phyloP scores from a whole-genome alignment of 306 rosid genomes.

The Datisca glomerata region DNA sequence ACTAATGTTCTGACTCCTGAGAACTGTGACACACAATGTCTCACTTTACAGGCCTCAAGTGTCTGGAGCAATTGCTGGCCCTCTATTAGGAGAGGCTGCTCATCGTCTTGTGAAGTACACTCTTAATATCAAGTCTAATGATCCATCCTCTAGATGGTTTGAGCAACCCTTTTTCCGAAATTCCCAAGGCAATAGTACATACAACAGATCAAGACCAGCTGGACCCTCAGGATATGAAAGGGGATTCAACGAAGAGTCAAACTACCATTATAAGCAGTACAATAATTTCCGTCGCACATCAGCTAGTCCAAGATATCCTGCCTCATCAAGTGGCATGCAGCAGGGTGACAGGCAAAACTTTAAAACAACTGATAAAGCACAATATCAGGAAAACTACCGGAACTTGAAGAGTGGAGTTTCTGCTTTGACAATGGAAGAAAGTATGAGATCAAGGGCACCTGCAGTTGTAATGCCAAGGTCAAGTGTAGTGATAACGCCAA shows the following conservation, averaged over 20 bases:
- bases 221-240: conserved; percentile 67
- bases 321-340: conserved; percentile 42
- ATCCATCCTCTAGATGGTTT: conserved; percentile 31
- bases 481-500: conserved; percentile 6
- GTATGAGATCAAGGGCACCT: conserved; percentile 8
- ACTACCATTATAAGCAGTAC: conserved; percentile 28
- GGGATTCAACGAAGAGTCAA: conserved; percentile 52
- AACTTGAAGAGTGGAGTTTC: conserved; percentile 17
- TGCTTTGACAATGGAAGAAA: conserved; percentile 20
- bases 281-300: conserved; percentile 41
- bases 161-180: conserved; percentile 35
- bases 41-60: conserved; percentile 47
- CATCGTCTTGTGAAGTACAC: conserved; percentile 87
- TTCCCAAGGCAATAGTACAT: conserved; percentile 29
- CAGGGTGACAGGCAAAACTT: conserved; percentile 45
- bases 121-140: conserved; percentile 44
- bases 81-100: conserved; percentile 88
- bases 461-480: conserved; percentile 6
- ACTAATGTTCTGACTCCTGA: not conserved
- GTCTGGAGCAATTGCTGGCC: conserved; percentile 80
- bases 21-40: not conserved
- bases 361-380: conserved; percentile 15
- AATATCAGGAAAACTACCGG: conserved; percentile 19
- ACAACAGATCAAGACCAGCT: conserved; percentile 38
- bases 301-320: conserved; percentile 44